These are phyloP conservation scores for Termitomyces sp. DNA, from an alignment of 768 basidiomycete genomes.

Conservation along the genomic window DNA sequence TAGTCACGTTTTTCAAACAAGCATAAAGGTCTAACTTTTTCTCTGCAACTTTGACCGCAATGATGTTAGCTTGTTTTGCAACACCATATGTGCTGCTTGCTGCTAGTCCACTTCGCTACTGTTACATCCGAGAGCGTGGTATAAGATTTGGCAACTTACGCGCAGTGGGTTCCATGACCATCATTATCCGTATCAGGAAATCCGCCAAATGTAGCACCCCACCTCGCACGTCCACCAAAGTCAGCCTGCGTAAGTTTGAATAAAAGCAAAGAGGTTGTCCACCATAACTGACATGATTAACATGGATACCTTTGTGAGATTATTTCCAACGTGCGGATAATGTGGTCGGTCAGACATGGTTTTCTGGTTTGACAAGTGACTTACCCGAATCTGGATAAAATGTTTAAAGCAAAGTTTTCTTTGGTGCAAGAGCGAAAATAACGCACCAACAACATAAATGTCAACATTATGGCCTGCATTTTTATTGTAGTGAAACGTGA, in stretches of 20 bases:
- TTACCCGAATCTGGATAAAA: background rate
- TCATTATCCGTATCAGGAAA: background rate
- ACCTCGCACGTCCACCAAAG: background rate
- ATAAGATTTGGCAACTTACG: background rate
- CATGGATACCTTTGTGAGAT: background rate
- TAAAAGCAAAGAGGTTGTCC: background rate
- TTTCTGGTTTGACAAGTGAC: background rate
- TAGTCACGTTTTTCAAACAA: background rate
- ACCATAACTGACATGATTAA: background rate
- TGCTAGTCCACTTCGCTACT: background rate
- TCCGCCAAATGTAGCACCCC: background rate
- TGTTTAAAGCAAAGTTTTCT: background rate
- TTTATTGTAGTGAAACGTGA: background rate
- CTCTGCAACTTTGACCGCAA: background rate
- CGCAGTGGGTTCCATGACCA: background rate
- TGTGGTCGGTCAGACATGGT: too few relatives aligned
- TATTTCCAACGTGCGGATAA: background rate
- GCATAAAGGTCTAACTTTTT: background rate
- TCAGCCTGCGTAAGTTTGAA: background rate
- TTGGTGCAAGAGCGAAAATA: background rate
- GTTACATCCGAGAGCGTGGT: background rate
- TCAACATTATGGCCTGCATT: background rate
- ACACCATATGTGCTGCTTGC: background rate
- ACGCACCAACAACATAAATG: background rate
- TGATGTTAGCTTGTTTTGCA: background rate